phyloP scores from a whole-genome alignment of 2,329 filamentous ascomycete species.

The Alternaria rosae region DNA sequence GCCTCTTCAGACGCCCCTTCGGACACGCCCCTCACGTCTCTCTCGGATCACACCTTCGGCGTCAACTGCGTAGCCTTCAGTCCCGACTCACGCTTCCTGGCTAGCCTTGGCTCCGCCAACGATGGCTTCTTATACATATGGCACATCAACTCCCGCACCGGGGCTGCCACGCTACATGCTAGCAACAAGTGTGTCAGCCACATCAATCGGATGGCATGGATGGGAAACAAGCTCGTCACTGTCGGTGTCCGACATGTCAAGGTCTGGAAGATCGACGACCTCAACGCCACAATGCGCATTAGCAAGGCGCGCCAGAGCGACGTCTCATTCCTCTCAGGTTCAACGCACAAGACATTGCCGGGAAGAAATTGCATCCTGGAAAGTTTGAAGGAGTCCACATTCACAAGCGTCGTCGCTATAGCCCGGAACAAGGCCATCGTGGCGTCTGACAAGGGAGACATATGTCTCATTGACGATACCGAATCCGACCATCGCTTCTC shows the following conservation, averaged over 20 bases:
- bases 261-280: constrained; percentile 85
- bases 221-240: constrained; percentile 83
- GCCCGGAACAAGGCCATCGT: constrained; percentile 78
- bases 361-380: constrained; percentile 91
- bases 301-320: constrained; percentile 46
- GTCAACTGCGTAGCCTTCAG: constrained; percentile 91
- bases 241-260: constrained; percentile 92
- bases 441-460: constrained; percentile 84
- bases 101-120: constrained; percentile 86
- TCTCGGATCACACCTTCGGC: constrained; percentile 90
- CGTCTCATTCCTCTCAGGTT: constrained; percentile 54
- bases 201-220: constrained; percentile 88
- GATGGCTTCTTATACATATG: constrained; percentile 95
- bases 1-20: constrained; percentile 77
- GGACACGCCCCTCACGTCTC: constrained; percentile 81
- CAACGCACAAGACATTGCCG: constrained; percentile 69
- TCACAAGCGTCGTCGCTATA: constrained; percentile 77
- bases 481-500: constrained; percentile 74
- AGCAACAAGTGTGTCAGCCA: constrained; percentile 93
- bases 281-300: constrained; percentile 57
- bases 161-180: constrained; percentile 77
- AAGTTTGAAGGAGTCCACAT: constrained; percentile 80
- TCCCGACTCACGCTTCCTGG: constrained; percentile 82
- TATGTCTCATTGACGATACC: constrained; percentile 86
- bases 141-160: constrained; percentile 83